Percentiles rank a stretch among this genome's conserved stretches.
These are phyloP conservation scores for Sugiyamaella neomexicana DNA, from an alignment of 1,139 yeast species.

Conservation along the genomic window DNA sequence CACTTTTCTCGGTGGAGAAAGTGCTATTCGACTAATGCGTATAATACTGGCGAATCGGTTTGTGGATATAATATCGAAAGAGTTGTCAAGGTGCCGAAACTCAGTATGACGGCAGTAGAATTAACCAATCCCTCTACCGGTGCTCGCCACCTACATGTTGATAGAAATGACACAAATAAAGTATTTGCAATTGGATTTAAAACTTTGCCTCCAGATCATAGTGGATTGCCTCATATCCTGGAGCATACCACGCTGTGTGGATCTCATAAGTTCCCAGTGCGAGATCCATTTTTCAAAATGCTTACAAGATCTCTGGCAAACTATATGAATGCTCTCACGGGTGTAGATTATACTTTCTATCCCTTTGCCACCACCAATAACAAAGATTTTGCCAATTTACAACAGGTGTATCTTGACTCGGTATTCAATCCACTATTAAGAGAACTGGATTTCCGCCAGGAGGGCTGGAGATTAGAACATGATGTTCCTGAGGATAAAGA, in stretches of 20 bases:
- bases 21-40: neutral
- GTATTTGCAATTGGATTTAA: slow-evolving; percentile 89
- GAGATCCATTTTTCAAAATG: slow-evolving; percentile 98
- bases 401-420: slow-evolving; percentile 86
- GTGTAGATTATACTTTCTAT: slow-evolving; percentile 90
- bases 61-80: slow-evolving; percentile 67
- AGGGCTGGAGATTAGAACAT: slow-evolving; percentile 96
- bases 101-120: slow-evolving; percentile 75
- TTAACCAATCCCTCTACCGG: slow-evolving; percentile 68
- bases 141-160: slow-evolving; percentile 81
- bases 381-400: slow-evolving; percentile 76
- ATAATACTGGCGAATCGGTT: slow-evolving; percentile 51
- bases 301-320: slow-evolving; percentile 81
- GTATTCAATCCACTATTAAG: slow-evolving; percentile 79
- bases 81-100: slow-evolving; percentile 73
- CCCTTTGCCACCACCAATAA: slow-evolving; percentile 94
- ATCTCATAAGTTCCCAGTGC: slow-evolving; percentile 81
- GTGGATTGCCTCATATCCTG: slow-evolving; percentile 94
- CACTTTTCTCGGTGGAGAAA: neutral
- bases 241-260: slow-evolving; percentile 98
- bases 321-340: slow-evolving; percentile 99
- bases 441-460: slow-evolving; percentile 84
- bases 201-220: slow-evolving; percentile 88
- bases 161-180: slow-evolving; percentile 73
- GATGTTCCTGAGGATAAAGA: slow-evolving; percentile 53